Evolutionary conservation across 768 basidiomycete species (phyloP).

Genomic region (Leccinum subtestaceum): DNA sequence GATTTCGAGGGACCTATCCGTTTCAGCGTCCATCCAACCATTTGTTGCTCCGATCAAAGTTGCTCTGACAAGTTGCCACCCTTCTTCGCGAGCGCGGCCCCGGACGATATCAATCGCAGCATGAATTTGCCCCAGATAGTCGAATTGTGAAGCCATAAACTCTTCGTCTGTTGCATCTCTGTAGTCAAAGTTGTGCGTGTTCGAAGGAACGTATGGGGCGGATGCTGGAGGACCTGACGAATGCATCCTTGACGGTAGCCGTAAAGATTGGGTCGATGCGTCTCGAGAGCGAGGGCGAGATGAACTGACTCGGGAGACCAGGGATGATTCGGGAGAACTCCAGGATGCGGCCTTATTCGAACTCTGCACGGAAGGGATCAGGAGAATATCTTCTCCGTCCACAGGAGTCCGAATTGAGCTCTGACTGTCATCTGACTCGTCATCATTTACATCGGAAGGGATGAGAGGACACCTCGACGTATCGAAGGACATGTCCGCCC

Average conservation of each 20-base stretch:
- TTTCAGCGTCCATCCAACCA: conserved; percentile 28
- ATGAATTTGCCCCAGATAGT: conserved; percentile 37
- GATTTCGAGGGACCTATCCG: conserved; percentile 46
- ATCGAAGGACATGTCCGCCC: conserved; percentile 20
- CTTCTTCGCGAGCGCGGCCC: conserved; percentile 39
- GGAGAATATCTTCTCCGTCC: conserved; percentile 20
- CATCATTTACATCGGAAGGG: conserved; percentile 28
- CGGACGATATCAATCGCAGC: conserved; percentile 42
- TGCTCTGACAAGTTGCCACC: conserved; percentile 39
- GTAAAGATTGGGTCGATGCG: conserved; percentile 4
- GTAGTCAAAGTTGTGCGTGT: not conserved
- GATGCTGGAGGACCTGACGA: not conserved
- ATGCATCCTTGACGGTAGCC: not conserved
- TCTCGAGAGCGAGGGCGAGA: conserved; percentile 28
- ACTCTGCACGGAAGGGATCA: not conserved
- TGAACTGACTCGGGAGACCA: conserved; percentile 24
- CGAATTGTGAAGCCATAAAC: conserved; percentile 14
- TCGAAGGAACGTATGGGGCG: conserved; percentile 9
- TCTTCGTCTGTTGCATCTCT: conserved; percentile 12
- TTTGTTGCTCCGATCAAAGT: conserved; percentile 19
- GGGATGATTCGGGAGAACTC: conserved; percentile 3
- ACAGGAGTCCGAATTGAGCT: conserved; percentile 27
- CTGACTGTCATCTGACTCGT: conserved; percentile 30
- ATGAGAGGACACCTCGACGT: conserved; percentile 16
- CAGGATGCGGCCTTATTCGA: not conserved